Conservation (phyloP, 2,329 filamentous ascomycete species). For the Beauveria caledonica region DNA sequence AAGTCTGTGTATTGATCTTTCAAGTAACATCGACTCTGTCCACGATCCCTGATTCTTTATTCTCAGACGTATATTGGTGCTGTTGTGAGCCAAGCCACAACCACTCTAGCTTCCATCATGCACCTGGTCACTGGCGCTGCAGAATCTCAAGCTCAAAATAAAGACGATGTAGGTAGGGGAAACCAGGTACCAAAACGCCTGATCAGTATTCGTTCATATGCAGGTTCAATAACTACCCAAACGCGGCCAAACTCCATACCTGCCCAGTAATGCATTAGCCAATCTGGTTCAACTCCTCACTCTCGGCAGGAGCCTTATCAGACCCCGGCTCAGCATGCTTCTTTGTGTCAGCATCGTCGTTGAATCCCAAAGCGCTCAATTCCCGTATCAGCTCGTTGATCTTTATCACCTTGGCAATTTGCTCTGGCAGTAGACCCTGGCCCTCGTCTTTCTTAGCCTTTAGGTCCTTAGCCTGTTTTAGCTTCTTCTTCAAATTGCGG, state of each 20-base stretch:
- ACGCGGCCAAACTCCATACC: background rate
- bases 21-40: background rate
- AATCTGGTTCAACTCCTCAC: background rate
- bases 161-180: background rate
- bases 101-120: background rate
- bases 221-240: background rate
- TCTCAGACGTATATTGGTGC: background rate
- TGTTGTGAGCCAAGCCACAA: background rate
- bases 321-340: slow-evolving; percentile 11
- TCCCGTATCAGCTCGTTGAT: slow-evolving; percentile 91
- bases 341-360: slow-evolving; percentile 61
- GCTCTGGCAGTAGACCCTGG: slow-evolving; percentile 76
- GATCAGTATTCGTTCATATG: background rate
- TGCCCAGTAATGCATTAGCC: background rate
- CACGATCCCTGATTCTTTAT: background rate
- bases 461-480: slow-evolving; percentile 86
- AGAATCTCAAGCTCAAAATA: background rate
- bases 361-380: slow-evolving; percentile 75
- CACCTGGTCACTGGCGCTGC: background rate
- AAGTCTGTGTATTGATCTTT: background rate
- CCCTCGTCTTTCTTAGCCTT: slow-evolving; percentile 87
- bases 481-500: slow-evolving; percentile 84
- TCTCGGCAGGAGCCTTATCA: background rate
- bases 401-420: slow-evolving; percentile 95
- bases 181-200: background rate